Evolutionary conservation across 2,329 filamentous ascomycete species (phyloP).

Genomic region (Hortaea sp.): DNA sequence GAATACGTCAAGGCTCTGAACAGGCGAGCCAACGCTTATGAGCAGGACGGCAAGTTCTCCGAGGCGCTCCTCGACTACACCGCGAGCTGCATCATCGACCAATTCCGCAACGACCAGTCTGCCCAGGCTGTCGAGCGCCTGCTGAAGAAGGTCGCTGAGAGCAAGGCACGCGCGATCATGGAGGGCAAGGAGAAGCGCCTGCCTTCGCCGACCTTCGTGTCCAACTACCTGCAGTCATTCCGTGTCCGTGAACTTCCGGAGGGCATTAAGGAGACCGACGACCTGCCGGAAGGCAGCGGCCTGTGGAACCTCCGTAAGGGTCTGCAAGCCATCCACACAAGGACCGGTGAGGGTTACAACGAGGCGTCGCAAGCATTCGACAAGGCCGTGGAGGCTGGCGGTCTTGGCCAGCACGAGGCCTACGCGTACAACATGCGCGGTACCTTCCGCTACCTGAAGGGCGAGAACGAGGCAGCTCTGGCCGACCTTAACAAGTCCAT

Average conservation of each 20-base stretch:
- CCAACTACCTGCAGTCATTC: constrained; percentile 99
- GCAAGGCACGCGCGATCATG: constrained; percentile 85
- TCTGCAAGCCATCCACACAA: constrained; percentile 68
- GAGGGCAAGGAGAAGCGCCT: constrained; percentile 72
- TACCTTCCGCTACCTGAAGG: constrained; percentile 86
- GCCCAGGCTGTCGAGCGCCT: constrained; percentile 85
- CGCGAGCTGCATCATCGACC: constrained; percentile 97
- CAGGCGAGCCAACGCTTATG: constrained; percentile 90
- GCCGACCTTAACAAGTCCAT: constrained; percentile 85
- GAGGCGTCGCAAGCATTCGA: constrained; percentile 80
- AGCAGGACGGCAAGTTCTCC: constrained; percentile 81
- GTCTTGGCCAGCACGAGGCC: constrained; percentile 73
- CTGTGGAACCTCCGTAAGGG: constrained; percentile 80
- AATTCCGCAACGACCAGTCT: constrained; percentile 84
- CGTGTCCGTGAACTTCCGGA: constrained; percentile 67
- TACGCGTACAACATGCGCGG: constrained; percentile 94
- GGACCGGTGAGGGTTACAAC: constrained; percentile 84
- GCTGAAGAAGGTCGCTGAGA: constrained; percentile 92
- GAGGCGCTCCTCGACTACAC: constrained; percentile 96
- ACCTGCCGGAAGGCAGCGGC: constrained; percentile 66
- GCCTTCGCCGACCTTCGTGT: constrained; percentile 91
- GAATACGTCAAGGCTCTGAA: constrained; percentile 98
- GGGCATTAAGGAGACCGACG: constrained; percentile 72
- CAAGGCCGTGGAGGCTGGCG: constrained; percentile 71
- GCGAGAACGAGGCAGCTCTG: constrained; percentile 75